These are phyloP conservation scores for Clitopilus passeckerianus DNA, from an alignment of 768 basidiomycete species.

Conservation along the genomic window DNA sequence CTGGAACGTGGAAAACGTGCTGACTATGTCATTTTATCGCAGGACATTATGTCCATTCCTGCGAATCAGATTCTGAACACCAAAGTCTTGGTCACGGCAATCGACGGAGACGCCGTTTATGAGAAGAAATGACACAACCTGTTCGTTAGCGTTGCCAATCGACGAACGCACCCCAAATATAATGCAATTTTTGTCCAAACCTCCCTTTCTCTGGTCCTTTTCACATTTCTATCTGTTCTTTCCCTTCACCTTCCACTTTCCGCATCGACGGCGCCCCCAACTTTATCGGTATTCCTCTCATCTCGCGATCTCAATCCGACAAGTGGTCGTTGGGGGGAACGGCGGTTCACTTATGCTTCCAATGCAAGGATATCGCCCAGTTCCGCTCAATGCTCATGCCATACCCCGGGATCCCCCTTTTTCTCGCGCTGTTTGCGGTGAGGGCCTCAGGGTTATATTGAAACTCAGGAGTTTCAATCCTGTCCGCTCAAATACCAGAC, in stretches of 20 bases:
- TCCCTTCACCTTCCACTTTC: neutral
- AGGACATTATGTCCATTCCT: conserved; percentile 73
- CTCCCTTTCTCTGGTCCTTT: neutral
- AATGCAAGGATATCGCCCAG: neutral
- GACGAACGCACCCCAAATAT: too few relatives aligned
- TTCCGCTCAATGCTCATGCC: neutral
- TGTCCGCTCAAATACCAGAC: too few relatives aligned
- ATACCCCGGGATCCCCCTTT: neutral
- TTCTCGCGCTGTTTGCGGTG: too few relatives aligned
- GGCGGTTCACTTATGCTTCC: neutral
- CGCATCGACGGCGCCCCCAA: too few relatives aligned
- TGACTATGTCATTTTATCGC: conserved; percentile 81
- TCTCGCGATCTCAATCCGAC: neutral
- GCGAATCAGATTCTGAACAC: conserved; percentile 57
- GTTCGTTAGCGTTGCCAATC: neutral
- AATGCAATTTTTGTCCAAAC: neutral
- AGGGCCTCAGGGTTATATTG: too few relatives aligned
- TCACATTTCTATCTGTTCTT: neutral
- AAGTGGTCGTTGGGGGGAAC: neutral
- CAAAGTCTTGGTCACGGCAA: conserved; percentile 66
- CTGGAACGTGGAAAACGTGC: conserved; percentile 75
- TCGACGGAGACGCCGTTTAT: conserved; percentile 61
- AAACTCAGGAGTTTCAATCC: too few relatives aligned
- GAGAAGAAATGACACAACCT: conserved; percentile 21
- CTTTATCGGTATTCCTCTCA: neutral